Evolutionary conservation across 202 grass and related monocot genomes (phyloP), one percentile per base, ranked within the genome.

Genomic region (Musa balbisiana): DNA sequence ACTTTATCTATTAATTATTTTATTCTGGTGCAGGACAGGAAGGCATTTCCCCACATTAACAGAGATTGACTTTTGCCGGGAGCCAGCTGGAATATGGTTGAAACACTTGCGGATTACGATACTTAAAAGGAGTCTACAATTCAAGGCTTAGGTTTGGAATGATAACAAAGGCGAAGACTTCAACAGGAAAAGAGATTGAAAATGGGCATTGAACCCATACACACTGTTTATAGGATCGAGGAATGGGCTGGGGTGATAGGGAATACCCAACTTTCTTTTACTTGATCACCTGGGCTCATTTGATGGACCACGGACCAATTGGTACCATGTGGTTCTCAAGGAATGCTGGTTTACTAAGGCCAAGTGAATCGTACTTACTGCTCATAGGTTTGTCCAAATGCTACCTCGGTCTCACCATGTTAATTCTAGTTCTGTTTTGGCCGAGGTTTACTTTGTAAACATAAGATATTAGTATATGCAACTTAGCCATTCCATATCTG

Each of bases 101-200:
- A 27, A 58, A 74, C 72, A 22, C 72, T 74, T 4, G 72, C 72
- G 15, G 72, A 74, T 59, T 74, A 59, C 53, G 60, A 74, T 53
- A 59, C 59, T 74, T 52, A 74, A 27, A 74, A 74, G 19, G 25
- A 74, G 51, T 74, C 72, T 3, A 74, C 53, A 8, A 16, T 74
- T 55, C 72, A 74, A 74, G 72, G 72, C 53, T 59, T 74, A 59
- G 53, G 72, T 24, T 53, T n/a, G 72, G 72, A 26, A 74, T 58
- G 25, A 74, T 74, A 53, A 74, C 59, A 22, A 58, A 59, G n/a
- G 72, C n/a, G 24, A 74, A 74, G 53, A 49, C 72, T 33, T 23
- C 20, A 19, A 59, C 72, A 0, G 53, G 72, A n/a, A 59, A 74
- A 14, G 72, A 74, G 19, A 74, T 74, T 52, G 72, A 74, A 58